Base-by-base conservation (phyloP, 2,329 filamentous ascomycete genomes). In the Colletotrichum eremochloae region DNA sequence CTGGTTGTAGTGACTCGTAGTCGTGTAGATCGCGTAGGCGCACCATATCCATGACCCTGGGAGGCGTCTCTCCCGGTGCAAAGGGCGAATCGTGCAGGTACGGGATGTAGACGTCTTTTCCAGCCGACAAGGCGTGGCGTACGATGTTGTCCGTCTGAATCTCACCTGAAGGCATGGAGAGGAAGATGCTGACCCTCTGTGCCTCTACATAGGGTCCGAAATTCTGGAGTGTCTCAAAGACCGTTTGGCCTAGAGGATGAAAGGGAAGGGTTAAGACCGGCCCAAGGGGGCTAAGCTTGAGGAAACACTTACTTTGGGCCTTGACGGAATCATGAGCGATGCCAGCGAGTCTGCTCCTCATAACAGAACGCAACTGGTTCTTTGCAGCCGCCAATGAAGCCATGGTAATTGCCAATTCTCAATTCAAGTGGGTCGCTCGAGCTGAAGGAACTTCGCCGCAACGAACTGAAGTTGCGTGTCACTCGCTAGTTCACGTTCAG, bases 41-140 rank as follows among this genome's bases (percentile, higher is more conserved):
- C 31, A 99, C 90, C 96, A 99, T 98, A 79, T 98, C 95, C 96
- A 99, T 99, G 66, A 96, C 88, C 20, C 88, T 84, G 1, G 83
- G 74, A 5, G 93, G 93, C 7, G 90, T 88, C 68, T 82, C 82
- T 71, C 84, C 79, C 5, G 79, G 79, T n/a, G 83, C 76, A 46
- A 86, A 77, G 5, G 84, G 84, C 40, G 85, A 85, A 76, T 87
- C 91, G 83, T 96, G 92, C 64, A 97, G 92, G 79, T 96, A 98
- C 0, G 96, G 96, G 60, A 99, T 91, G 81, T 94, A 98, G 70
- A 99, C 95, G 73, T 92, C 86, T 83, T 98, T 99, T 50, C 93
- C 94, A 4, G 86, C 82, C 8, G 84, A 82, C 36, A 99, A 86
- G 15, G 96, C 95, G 84, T 98, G 90, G 38, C 90, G 89, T 11